phyloP scores from a whole-genome alignment of 306 rosid genomes.

The Castanea sativa region DNA sequence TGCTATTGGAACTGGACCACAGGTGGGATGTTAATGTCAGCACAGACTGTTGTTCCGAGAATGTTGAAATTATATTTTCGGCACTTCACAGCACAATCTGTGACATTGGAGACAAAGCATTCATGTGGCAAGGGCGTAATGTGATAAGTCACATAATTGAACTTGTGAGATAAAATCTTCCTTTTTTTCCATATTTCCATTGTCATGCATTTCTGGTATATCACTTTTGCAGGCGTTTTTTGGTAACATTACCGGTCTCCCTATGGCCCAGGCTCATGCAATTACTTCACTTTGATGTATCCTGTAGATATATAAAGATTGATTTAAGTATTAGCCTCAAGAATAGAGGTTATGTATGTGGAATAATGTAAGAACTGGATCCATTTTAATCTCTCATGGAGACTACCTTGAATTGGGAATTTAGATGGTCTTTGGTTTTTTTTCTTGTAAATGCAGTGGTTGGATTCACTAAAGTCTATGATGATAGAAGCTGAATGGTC shows the following conservation, averaged over 20 bases:
- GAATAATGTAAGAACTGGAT: too few species aligned
- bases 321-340: too few species aligned
- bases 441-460: conserved; percentile 55
- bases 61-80: conserved; percentile 65
- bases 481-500: conserved; percentile 68
- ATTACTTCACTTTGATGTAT: background rate
- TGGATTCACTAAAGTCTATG: conserved; percentile 65
- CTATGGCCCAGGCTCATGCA: background rate
- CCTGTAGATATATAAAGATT: background rate
- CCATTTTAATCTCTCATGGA: too few species aligned
- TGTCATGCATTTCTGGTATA: background rate
- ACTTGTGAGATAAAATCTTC: conserved; percentile 48
- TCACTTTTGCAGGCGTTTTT: background rate
- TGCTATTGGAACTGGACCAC: conserved; percentile 21
- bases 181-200: conserved; percentile 16
- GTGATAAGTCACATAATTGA: conserved; percentile 50
- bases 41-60: conserved; percentile 54
- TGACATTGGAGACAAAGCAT: conserved; percentile 62
- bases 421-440: too few species aligned
- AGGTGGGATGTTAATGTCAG: conserved; percentile 78
- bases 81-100: conserved; percentile 56
- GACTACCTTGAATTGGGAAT: too few species aligned
- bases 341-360: too few species aligned
- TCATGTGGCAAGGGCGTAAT: conserved; percentile 49
- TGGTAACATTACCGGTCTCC: background rate